These are phyloP conservation scores for Parsonsia alboflavescens DNA, from an alignment of 257 asterid species.

Conservation along the genomic window DNA sequence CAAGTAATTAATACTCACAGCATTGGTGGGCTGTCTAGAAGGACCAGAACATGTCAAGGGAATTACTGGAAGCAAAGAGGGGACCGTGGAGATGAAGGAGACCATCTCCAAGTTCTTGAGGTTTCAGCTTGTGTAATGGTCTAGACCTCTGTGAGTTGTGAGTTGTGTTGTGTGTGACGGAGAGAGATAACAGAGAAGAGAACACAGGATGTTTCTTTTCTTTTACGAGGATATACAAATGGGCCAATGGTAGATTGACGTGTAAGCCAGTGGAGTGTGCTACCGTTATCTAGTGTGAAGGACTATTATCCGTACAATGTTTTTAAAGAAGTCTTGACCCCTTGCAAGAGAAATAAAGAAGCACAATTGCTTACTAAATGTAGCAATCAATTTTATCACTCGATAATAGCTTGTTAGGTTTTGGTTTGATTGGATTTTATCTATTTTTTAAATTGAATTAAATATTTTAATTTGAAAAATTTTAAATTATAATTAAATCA, in stretches of 20 bases:
- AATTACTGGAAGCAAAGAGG: slow-evolving; percentile 41
- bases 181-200: neutral
- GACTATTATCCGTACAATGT: too few relatives aligned
- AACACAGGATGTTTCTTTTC: neutral
- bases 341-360: too few relatives aligned
- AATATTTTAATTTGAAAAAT: too few relatives aligned
- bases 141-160: neutral
- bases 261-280: slow-evolving; percentile 7
- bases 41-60: slow-evolving; percentile 34
- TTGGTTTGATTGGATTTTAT: too few relatives aligned
- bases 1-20: slow-evolving; percentile 29
- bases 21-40: slow-evolving; percentile 28
- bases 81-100: slow-evolving; percentile 70
- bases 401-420: too few relatives aligned
- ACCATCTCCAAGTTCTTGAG: slow-evolving; percentile 36
- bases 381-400: too few relatives aligned
- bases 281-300: neutral
- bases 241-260: slow-evolving; percentile 3
- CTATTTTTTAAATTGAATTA: too few relatives aligned
- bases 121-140: slow-evolving; percentile 1
- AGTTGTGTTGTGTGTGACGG: neutral
- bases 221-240: neutral
- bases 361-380: too few relatives aligned
- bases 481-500: too few relatives aligned
- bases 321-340: too few relatives aligned